Percentiles rank a stretch among this genome's conserved stretches.
These are phyloP conservation scores for Rhynchosporium agropyri DNA, from an alignment of 2,329 filamentous ascomycete species.

Conservation along the genomic window DNA sequence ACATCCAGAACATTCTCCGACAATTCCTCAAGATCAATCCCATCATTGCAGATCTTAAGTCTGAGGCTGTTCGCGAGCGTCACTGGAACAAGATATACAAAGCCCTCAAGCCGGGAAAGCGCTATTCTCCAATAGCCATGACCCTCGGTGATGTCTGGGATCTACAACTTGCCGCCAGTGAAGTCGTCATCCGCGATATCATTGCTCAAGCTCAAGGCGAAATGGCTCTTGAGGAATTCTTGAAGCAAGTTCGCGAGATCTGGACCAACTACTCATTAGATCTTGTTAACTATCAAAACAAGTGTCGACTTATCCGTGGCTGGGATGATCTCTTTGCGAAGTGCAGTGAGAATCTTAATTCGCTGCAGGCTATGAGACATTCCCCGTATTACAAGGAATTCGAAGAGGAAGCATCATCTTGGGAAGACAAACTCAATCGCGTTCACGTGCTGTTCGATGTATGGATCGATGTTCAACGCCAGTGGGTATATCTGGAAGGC, in stretches of 20 bases:
- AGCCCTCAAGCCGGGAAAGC: slow-evolving; percentile 85
- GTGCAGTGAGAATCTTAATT: slow-evolving; percentile 97
- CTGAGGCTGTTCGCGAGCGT: slow-evolving; percentile 91
- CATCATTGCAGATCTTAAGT: slow-evolving; percentile 87
- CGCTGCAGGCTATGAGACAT: slow-evolving; percentile 96
- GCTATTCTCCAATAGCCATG: slow-evolving; percentile 92
- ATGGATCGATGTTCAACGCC: slow-evolving; percentile 99
- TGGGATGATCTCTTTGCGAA: slow-evolving; percentile 99
- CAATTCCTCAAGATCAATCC: slow-evolving; percentile 89
- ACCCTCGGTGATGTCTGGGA: slow-evolving; percentile 99
- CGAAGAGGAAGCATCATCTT: slow-evolving; percentile 92
- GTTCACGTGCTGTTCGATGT: slow-evolving; percentile 98
- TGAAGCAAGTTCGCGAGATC: slow-evolving; percentile 93
- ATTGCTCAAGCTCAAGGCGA: slow-evolving; percentile 96
- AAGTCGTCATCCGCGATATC: slow-evolving; percentile 86
- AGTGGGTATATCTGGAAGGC: slow-evolving; percentile 99
- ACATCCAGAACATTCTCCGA: slow-evolving; percentile 89
- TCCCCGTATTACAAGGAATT: slow-evolving; percentile 99
- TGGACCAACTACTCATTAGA: slow-evolving; percentile 97
- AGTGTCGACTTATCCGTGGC: slow-evolving; percentile 93
- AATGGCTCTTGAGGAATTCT: slow-evolving; percentile 96
- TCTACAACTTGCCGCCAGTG: slow-evolving; percentile 84
- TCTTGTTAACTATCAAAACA: slow-evolving; percentile 96
- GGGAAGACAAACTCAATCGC: slow-evolving; percentile 97
- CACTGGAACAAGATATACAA: slow-evolving; percentile 99